Percentiles rank a stretch among this genome's conserved stretches.
These are phyloP conservation scores for Lolium multiflorum DNA, from an alignment of 176 grass and related monocot species.

Conservation along the genomic window DNA sequence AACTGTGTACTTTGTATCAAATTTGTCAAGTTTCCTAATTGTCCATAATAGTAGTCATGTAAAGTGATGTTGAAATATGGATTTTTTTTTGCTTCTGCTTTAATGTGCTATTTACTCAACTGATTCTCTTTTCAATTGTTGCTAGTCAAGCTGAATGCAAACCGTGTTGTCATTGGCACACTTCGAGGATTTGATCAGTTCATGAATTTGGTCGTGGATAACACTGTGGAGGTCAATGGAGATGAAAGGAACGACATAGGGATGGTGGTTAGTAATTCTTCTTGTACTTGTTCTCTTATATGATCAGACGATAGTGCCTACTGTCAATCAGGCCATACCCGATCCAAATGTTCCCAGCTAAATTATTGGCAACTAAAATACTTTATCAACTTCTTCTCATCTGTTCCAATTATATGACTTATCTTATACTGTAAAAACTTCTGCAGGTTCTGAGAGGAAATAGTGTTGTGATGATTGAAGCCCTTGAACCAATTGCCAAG, in stretches of 20 bases:
- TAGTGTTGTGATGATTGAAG: conserved; percentile 98
- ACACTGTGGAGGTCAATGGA: conserved; percentile 88
- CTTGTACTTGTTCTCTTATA: neutral
- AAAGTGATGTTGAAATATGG: neutral
- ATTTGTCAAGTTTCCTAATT: neutral
- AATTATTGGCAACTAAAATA: neutral
- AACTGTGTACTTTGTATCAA: neutral
- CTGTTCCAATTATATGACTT: neutral
- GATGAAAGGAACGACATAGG: conserved; percentile 92
- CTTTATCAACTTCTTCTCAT: neutral
- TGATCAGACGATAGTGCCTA: neutral
- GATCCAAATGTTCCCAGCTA: neutral
- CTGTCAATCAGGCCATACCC: neutral
- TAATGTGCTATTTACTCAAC: neutral
- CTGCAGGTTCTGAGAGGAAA: conserved; percentile 90
- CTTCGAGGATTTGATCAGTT: conserved; percentile 96
- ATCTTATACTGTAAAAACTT: conserved; percentile 16
- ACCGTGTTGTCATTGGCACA: conserved; percentile 82
- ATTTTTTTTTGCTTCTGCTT: neutral
- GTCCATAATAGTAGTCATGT: neutral
- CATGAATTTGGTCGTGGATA: conserved; percentile 94
- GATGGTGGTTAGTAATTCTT: conserved; percentile 77
- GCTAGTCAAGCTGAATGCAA: conserved; percentile 91
- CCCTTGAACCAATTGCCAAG: conserved; percentile 72
- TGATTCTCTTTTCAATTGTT: conserved; percentile 23